Conservation (phyloP, 371 early-diverging fungal species). For the Mortierella sp. region DNA sequence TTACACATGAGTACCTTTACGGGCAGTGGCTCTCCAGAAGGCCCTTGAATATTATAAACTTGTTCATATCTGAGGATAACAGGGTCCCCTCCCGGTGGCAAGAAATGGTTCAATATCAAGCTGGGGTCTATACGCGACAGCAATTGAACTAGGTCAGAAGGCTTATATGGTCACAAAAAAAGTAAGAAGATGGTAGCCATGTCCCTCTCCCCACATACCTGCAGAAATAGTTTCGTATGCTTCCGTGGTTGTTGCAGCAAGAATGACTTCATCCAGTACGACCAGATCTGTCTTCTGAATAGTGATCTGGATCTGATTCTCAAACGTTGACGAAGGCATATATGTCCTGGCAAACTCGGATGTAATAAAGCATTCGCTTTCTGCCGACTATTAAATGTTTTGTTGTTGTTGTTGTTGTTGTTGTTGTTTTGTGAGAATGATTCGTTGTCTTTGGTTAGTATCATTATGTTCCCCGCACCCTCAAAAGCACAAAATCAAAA, state of each 20-base stretch:
- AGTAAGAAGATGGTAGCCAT: neutral
- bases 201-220: conserved; percentile 56
- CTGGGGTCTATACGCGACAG: conserved; percentile 34
- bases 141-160: neutral
- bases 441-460: neutral
- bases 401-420: neutral
- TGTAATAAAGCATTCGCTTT: conserved; percentile 48
- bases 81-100: conserved; percentile 40
- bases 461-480: neutral
- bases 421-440: neutral
- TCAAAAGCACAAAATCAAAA: neutral
- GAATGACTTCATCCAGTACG: conserved; percentile 73
- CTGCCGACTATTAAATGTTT: conserved; percentile 21
- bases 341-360: conserved; percentile 43
- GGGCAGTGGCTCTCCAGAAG: conserved; percentile 31
- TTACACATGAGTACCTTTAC: conserved; percentile 70
- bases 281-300: conserved; percentile 65
- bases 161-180: neutral
- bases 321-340: conserved; percentile 30
- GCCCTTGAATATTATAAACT: conserved; percentile 52
- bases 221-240: conserved; percentile 68
- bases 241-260: conserved; percentile 69
- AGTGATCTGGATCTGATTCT: conserved; percentile 33
- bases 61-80: conserved; percentile 64
- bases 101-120: conserved; percentile 42